These are phyloP conservation scores for Tagetes patula DNA, from an alignment of 129 eudicot genomes.

Conservation along the genomic window DNA sequence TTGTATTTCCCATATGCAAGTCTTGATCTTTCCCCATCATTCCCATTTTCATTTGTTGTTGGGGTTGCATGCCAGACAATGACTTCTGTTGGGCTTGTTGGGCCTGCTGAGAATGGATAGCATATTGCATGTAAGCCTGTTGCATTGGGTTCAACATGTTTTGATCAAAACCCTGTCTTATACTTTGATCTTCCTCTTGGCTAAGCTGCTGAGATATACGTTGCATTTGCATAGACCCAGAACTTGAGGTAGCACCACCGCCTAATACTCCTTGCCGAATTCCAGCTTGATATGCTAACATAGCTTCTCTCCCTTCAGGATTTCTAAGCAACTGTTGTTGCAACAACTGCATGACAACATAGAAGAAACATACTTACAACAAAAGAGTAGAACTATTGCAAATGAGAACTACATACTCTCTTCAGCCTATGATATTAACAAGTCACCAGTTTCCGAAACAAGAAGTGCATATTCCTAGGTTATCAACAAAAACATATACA, in stretches of 20 bases:
- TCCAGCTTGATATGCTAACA: slow-evolving; percentile 72
- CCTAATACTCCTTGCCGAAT: slow-evolving; percentile 65
- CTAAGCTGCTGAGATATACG: slow-evolving; percentile 57
- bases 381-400: background rate
- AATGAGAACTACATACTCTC: background rate
- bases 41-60: slow-evolving; percentile 66
- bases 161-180: slow-evolving; percentile 71
- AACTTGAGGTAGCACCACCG: slow-evolving; percentile 51
- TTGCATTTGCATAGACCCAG: slow-evolving; percentile 67
- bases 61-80: slow-evolving; percentile 59
- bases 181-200: slow-evolving; percentile 63
- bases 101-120: slow-evolving; percentile 58
- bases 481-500: background rate
- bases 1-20: slow-evolving; percentile 48
- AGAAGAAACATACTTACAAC: slow-evolving; percentile 3
- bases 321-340: slow-evolving; percentile 82
- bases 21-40: slow-evolving; percentile 65
- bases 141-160: slow-evolving; percentile 70
- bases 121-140: slow-evolving; percentile 85
- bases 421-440: background rate
- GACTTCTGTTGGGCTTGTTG: slow-evolving; percentile 52
- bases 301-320: slow-evolving; percentile 82
- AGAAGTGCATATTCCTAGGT: slow-evolving; percentile 7
- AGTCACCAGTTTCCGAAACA: slow-evolving; percentile 1
- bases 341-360: slow-evolving; percentile 52